Evolutionary conservation across 1,284 basidiomycete genomes (phyloP).

Genomic region (Malassezia globosa): DNA sequence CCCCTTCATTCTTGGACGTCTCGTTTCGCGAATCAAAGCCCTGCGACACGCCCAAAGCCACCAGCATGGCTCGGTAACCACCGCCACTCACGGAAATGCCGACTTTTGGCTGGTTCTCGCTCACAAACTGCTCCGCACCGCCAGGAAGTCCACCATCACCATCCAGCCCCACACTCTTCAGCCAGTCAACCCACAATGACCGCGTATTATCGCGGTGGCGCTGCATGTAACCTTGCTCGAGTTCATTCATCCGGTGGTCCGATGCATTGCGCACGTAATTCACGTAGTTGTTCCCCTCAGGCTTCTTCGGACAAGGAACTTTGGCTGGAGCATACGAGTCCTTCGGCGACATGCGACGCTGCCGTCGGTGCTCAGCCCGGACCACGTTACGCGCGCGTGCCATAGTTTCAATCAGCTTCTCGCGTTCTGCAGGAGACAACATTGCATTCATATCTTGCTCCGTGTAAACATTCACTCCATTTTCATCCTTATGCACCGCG

Average conservation of each 20-base stretch:
- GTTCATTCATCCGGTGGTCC: conserved; percentile 20
- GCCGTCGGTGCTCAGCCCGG: conserved; percentile 16
- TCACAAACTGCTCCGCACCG: conserved; percentile 31
- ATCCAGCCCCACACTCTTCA: conserved; percentile 24
- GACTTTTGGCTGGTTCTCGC: conserved; percentile 39
- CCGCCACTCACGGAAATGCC: conserved; percentile 50
- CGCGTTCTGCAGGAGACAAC: background rate
- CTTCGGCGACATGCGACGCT: conserved; percentile 23
- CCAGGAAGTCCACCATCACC: conserved; percentile 20
- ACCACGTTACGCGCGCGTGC: conserved; percentile 1
- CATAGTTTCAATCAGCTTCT: background rate
- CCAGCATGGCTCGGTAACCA: conserved; percentile 51
- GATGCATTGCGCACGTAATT: conserved; percentile 33
- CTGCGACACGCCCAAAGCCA: conserved; percentile 29
- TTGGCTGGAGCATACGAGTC: conserved; percentile 29
- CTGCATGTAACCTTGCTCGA: conserved; percentile 30
- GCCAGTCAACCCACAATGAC: conserved; percentile 27
- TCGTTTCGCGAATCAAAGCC: conserved; percentile 38
- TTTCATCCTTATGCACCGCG: background rate
- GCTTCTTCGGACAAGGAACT: conserved; percentile 29
- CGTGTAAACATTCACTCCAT: background rate
- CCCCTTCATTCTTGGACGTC: conserved; percentile 34
- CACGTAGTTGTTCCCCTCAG: conserved; percentile 16
- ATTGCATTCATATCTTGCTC: background rate
- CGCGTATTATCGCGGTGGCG: conserved; percentile 18